Evolutionary conservation across 2,329 filamentous ascomycete genomes (phyloP), one percentile per base, ranked within the genome.

Genomic region (Neonectria punicea): DNA sequence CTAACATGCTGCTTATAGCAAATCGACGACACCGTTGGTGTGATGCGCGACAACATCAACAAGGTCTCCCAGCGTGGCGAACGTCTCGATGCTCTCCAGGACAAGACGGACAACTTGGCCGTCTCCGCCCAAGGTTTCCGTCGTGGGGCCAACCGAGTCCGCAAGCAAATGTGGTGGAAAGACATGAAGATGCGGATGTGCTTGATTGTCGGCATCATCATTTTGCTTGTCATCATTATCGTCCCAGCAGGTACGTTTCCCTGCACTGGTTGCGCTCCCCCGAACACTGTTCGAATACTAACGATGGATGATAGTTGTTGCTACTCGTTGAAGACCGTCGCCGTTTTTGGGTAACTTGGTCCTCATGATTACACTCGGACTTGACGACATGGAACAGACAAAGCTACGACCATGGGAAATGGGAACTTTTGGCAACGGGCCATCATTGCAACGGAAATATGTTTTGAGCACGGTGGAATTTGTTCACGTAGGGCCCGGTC

Each of bases 121-220:
- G 89, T 91, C 69, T 97, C 94, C 39, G 95, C 96, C 65, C 94
- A 97, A 81, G 94, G 93, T 68, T 99, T 99, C 89, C 93, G 94
- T 76, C 91, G 94, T 73, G 95, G 96, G 70, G 96, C 97, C 82
- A 99, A 98, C 86, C 87, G 93, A 75, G 95, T 99, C 74, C 90
- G 96, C 81, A 95, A 94, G 86, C 91, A 97, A 82, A 98, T 98
- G 95, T 98, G 95, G 95, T 98, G 94, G 95, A 98, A 98, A 88
- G 95, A 98, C 79, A 97, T 98, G 93, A 98, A 98, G 90, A 99
- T 99, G 96, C 91, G 96, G 81, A 96, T 98, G 86, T 98, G 95
- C 84, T 86, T 99, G 74, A 92, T 97, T 78, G 86, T 90, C 65
- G 96, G 94, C 76, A 92, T 99, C 81, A 92, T 98, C 80, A 88